Base-by-base conservation (phyloP, 768 basidiomycete species). In the Cystofilobasidium ferigula region DNA sequence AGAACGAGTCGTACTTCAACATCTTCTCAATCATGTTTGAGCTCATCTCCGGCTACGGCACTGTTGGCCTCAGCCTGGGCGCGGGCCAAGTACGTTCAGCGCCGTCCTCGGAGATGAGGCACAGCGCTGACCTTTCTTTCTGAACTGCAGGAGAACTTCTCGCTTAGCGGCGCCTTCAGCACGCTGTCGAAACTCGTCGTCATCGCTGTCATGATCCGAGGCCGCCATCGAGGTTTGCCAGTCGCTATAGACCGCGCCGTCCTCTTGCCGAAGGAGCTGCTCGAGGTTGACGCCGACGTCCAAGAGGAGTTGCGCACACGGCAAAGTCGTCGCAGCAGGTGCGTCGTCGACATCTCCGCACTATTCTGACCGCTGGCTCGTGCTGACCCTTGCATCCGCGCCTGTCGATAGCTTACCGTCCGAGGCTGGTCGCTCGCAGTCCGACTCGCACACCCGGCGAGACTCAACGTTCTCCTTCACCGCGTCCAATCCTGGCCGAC, bases 151-250 rank as follows among this genome's bases (percentile, higher is more conserved):
- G 80, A 82, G 73, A 86, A 87, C 73, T 89, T 83, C 71, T 89
- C 88, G 0, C 81, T 97, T 62, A 83, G 83, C 7, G 93, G 90
- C 1, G 83, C 85, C 13, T 84, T 93, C 66, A 79, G 81, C 18
- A 82, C 86, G 0, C 76, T 95, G 7, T 92, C 91, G 0, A 98
- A 98, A 75, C 81, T 98, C 40, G 84, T 98, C 64, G 71, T 97
- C 32, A 85, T 84, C 72, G 75, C 82, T 13, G 90, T 98, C 70
- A 98, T 98, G 89, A 81, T 99, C 68, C 87, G 95, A 64, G 91
- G 92, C 10, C 83, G 90, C 16, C 92, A 97, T 75, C 85, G 92
- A 56, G 89, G 89, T 32, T 78, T 91, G 9, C 89, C 89, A 0
- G 85, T 88, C 26, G 89, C 88, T 12, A 89, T 92, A 56, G 89